Evolutionary conservation across 352 stramenopile species (phyloP), one percentile per base, ranked within the genome.

Genomic region (Pythium phragmitis): DNA sequence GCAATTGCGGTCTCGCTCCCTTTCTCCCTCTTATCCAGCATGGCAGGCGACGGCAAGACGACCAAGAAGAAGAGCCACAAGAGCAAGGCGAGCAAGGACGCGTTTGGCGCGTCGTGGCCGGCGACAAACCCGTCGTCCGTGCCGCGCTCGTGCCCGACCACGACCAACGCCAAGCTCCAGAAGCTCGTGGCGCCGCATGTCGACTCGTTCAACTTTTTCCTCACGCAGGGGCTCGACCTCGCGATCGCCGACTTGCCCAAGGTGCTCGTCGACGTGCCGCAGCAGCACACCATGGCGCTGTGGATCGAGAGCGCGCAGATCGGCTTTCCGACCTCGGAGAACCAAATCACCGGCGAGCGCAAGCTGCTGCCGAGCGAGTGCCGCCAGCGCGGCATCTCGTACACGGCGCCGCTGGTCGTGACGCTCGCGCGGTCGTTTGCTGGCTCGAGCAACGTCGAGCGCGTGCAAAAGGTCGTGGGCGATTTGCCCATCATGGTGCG

Each of bases 401-500:
- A 99, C 84, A 96, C 93, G 7, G 96, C 94, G 16, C 84, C 92
- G 14, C 78, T 99, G 13, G 88, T 94, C n/a, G 96, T 96, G 52
- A 98, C 94, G 56, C 85, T 99, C 42, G 85, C 85, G 39, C 82
- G 84, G 34, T 82, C 82, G 34, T 94, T 94, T 49, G 77, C 69
- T 13, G 85, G 79, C 37, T 96, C 86, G 7, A 87, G 85, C 63
- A 92, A 86, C 60, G 78, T 94, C 33, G 85, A 96, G 70, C 84
- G 85, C 69, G 77, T 94, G 55, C 86, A 94, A 70, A 79, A 80
- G 37, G 80, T 92, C 8, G 87, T 99, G 60, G 97, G 97, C 7
- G 87, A 98, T 30, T 92, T 99, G 54, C 98, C 98, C 2, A 98
- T 99, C 65, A 99, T 99, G 97, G 94, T 99, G 52, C 84, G 92